phyloP scores from a whole-genome alignment of 1,284 basidiomycete species.

The Puccinia hordei region DNA sequence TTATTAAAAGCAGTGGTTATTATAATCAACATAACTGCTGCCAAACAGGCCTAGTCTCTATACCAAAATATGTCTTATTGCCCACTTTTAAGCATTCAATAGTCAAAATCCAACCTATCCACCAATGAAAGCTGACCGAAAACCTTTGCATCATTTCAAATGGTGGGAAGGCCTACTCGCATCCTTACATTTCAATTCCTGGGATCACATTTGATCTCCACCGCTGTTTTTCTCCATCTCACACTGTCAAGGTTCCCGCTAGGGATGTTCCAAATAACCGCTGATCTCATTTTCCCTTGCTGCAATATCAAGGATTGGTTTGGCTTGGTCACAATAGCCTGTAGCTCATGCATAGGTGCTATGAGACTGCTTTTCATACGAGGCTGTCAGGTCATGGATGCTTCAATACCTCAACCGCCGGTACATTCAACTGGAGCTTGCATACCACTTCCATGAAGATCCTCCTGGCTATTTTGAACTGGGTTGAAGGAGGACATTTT shows the following conservation, averaged over 20 bases:
- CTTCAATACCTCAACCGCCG: not conserved
- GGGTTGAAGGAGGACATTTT: not conserved
- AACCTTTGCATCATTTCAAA: not conserved
- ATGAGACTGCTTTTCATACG: not conserved
- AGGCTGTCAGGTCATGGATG: not conserved
- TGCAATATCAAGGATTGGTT: not conserved
- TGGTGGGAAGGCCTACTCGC: not conserved
- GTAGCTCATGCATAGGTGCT: not conserved
- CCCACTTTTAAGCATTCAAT: constrained; percentile 2
- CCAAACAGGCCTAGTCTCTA: no score
- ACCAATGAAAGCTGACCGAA: not conserved
- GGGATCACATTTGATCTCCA: not conserved
- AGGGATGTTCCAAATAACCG: not conserved
- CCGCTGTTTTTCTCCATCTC: not conserved
- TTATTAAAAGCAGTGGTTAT: no score
- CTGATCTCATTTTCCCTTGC: not conserved
- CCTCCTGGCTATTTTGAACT: not conserved
- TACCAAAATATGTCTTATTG: no score
- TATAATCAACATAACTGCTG: no score
- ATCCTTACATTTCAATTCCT: not conserved
- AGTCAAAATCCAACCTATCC: not conserved
- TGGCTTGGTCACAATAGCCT: not conserved
- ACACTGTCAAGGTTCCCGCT: not conserved
- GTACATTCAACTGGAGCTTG: no score
- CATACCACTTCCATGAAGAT: not conserved